Percentiles rank a stretch among this genome's conserved stretches.
phyloP scores from a whole-genome alignment of 768 basidiomycete species.

The Boletus pseudopeckii region DNA sequence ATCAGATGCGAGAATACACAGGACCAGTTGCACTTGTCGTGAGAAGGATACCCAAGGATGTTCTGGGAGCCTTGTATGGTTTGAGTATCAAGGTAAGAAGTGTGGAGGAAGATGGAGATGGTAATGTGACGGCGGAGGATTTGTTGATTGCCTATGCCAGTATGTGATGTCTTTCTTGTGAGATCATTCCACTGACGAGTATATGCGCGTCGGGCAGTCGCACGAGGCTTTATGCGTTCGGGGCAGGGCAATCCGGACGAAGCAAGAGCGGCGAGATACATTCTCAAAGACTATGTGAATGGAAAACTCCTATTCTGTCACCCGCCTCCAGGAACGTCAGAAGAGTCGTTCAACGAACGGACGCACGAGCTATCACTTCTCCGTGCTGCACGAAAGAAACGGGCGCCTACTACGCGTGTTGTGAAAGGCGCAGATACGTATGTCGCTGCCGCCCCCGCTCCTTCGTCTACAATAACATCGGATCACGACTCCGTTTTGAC shows the following conservation, averaged over 20 bases:
- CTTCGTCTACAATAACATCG: background rate
- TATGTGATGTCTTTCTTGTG: constrained; percentile 41
- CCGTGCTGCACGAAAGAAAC: constrained; percentile 74
- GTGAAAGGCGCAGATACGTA: constrained; percentile 82
- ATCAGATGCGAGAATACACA: constrained; percentile 91
- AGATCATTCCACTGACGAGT: constrained; percentile 14
- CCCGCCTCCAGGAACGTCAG: constrained; percentile 69
- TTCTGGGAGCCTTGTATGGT: constrained; percentile 91
- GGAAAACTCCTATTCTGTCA: constrained; percentile 90
- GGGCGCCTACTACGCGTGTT: constrained; percentile 84
- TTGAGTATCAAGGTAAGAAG: constrained; percentile 62
- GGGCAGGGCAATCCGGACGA: constrained; percentile 98
- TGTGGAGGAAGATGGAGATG: constrained; percentile 83
- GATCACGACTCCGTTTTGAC: constrained; percentile 25
- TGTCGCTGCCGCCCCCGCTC: constrained; percentile 35
- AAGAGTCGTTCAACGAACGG: constrained; percentile 70
- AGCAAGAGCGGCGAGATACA: constrained; percentile 85
- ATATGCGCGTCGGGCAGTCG: constrained; percentile 54
- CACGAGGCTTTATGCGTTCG: constrained; percentile 85
- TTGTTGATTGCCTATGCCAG: constrained; percentile 89
- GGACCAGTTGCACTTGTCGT: constrained; percentile 79
- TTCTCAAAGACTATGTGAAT: constrained; percentile 97
- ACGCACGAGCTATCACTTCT: constrained; percentile 60
- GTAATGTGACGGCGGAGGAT: constrained; percentile 69
- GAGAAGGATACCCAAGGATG: constrained; percentile 71